These are phyloP conservation scores for Turnera subulata DNA, from an alignment of 345 rosid genomes.

Conservation along the genomic window DNA sequence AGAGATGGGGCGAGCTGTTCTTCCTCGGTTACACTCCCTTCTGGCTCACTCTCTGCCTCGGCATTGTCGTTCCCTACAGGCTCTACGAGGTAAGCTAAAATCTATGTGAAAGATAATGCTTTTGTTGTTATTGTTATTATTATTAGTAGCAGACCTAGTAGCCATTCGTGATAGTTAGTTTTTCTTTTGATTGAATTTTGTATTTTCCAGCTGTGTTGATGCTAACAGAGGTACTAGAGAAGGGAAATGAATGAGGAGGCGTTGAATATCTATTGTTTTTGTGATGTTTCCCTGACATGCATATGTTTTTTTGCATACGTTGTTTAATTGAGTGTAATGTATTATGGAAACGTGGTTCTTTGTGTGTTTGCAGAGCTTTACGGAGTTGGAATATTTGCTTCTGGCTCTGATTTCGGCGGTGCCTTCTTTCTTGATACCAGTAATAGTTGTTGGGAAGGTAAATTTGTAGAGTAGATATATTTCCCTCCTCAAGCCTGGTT, in stretches of 20 bases:
- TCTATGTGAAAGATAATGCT: not conserved
- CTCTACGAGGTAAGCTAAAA: constrained; percentile 68
- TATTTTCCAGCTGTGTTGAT: no score
- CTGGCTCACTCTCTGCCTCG: constrained; percentile 88
- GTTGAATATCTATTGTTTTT: no score
- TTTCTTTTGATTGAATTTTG: no score
- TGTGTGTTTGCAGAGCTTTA: constrained; percentile 55
- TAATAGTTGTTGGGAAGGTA: constrained; percentile 72
- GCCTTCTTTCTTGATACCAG: constrained; percentile 73
- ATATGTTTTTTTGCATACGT: not conserved
- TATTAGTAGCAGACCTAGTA: no score
- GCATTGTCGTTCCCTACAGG: constrained; percentile 81
- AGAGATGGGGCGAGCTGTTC: constrained; percentile 97
- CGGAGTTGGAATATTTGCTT: constrained; percentile 89
- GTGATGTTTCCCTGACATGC: no score
- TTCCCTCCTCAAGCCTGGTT: not conserved
- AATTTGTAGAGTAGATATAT: not conserved
- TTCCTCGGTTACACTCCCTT: constrained; percentile 89
- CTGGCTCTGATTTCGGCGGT: constrained; percentile 72
- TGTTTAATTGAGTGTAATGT: not conserved
- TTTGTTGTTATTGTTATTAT: no score
- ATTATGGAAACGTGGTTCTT: not conserved
- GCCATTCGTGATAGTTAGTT: no score
- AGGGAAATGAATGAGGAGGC: no score
- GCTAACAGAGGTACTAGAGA: no score